These are phyloP conservation scores for Grifola frondosa DNA, from an alignment of 1,284 basidiomycete genomes.

Conservation along the genomic window DNA sequence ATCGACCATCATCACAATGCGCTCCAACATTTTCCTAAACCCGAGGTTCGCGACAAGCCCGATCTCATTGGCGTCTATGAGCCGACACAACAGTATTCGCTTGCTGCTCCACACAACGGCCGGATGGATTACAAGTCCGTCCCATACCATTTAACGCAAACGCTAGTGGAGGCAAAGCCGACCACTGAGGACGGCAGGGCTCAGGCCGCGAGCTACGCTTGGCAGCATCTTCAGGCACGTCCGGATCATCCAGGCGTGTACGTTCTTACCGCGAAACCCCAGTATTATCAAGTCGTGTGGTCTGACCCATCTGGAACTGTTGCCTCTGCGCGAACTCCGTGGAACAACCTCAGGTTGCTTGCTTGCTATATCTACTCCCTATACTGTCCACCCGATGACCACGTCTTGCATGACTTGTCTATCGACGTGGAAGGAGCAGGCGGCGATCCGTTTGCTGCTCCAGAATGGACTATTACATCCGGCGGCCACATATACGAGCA, in stretches of 20 bases:
- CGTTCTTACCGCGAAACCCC: conserved; percentile 5
- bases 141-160: conserved; percentile 7
- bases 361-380: conserved; percentile 5
- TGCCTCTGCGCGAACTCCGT: background rate
- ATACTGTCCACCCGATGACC: conserved; percentile 1
- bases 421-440: background rate
- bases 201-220: conserved; percentile 5
- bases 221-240: conserved; percentile 7
- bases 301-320: conserved; percentile 2
- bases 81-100: background rate
- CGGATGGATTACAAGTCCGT: background rate
- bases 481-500: background rate
- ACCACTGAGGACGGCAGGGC: background rate
- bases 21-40: conserved; percentile 1
- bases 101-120: background rate
- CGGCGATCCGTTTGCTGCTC: too few relatives aligned
- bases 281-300: conserved; percentile 8
- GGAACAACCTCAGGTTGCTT: conserved; percentile 1
- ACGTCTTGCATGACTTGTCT: conserved; percentile 2
- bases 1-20: conserved; percentile 3
- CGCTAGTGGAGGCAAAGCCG: conserved; percentile 7
- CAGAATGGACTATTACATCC: background rate
- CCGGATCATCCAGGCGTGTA: conserved; percentile 9
- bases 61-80: conserved; percentile 4
- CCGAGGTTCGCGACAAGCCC: background rate